Conservation (phyloP, 2,329 filamentous ascomycete species). For the Exophiala sideris region DNA sequence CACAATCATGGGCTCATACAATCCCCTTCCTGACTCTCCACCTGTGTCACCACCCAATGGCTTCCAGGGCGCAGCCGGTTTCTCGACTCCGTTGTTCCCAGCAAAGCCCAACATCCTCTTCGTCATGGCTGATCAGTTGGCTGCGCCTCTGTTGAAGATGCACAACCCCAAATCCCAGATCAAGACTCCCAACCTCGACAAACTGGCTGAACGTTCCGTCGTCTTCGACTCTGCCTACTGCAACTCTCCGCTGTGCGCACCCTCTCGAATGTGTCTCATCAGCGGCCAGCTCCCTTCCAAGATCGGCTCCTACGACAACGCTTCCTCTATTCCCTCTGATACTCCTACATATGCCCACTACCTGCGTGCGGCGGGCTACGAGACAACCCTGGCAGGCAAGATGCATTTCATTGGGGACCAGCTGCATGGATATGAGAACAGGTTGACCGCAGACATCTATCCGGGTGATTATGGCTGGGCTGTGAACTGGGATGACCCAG, state of each 20-base stretch:
- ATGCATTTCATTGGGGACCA: conserved; percentile 98
- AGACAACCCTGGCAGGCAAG: conserved; percentile 87
- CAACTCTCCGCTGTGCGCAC: conserved; percentile 87
- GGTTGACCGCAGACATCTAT: conserved; percentile 93
- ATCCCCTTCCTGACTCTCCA: conserved; percentile 22
- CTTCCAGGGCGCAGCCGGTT: conserved; percentile 25
- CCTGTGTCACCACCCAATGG: conserved; percentile 30
- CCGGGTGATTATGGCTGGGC: conserved; percentile 92
- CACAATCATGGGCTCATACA: conserved; percentile 24
- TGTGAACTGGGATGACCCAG: conserved; percentile 91
- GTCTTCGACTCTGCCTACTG: conserved; percentile 94
- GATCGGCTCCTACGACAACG: conserved; percentile 91
- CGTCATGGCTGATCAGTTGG: conserved; percentile 96
- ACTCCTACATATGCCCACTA: conserved; percentile 92
- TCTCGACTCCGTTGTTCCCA: conserved; percentile 28
- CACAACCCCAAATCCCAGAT: conserved; percentile 86
- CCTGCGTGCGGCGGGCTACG: conserved; percentile 77
- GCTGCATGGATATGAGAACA: conserved; percentile 87
- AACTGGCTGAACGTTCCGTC: conserved; percentile 74
- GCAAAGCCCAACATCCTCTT: conserved; percentile 73
- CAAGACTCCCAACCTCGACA: conserved; percentile 86
- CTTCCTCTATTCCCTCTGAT: conserved; percentile 76
- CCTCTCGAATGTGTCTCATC: conserved; percentile 91
- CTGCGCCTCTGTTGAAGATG: conserved; percentile 85
- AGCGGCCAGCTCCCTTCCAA: conserved; percentile 86